phyloP scores from a whole-genome alignment of 1,139 yeast genomes.

The Chernovozyma aurita region DNA sequence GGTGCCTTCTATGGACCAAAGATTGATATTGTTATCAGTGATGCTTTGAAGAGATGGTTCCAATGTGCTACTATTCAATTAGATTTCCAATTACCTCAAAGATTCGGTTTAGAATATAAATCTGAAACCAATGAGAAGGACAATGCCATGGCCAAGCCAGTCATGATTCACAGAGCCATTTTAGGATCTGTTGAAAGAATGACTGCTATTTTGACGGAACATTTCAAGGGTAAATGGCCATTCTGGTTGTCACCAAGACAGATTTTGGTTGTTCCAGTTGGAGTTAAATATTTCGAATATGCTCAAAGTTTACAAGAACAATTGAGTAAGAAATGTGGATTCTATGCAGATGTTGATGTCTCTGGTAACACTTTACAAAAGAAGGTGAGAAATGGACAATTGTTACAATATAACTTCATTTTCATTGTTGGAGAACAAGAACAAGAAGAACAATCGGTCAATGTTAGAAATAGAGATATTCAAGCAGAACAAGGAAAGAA shows the following conservation, averaged over 20 bases:
- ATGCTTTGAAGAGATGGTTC: conserved; percentile 89
- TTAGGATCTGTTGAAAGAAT: conserved; percentile 97
- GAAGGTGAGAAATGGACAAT: conserved; percentile 94
- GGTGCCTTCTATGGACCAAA: conserved; percentile 99
- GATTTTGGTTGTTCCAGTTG: conserved; percentile 90
- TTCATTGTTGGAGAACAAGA: conserved; percentile 97
- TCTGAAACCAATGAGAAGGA: conserved; percentile 58
- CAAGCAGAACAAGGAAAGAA: conserved; percentile 81
- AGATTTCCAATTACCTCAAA: conserved; percentile 92
- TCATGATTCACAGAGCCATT: conserved; percentile 98
- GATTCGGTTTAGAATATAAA: conserved; percentile 86
- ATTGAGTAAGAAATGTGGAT: conserved; percentile 60
- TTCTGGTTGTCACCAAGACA: conserved; percentile 99
- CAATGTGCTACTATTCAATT: conserved; percentile 98
- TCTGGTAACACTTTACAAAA: conserved; percentile 93
- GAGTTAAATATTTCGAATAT: conserved; percentile 84
- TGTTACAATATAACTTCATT: conserved; percentile 87
- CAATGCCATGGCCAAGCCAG: conserved; percentile 58
- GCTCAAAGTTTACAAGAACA: conserved; percentile 73
- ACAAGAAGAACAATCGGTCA: conserved; percentile 70
- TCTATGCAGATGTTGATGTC: conserved; percentile 88
- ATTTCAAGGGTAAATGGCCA: conserved; percentile 98
- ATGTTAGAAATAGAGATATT: conserved; percentile 91
- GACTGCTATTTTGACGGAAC: conserved; percentile 96
- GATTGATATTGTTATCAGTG: conserved; percentile 90